Percentiles rank a stretch among this genome's conserved stretches.
Conservation (phyloP, 164 flowering plant species). For the Kingdonia uniflora region DNA sequence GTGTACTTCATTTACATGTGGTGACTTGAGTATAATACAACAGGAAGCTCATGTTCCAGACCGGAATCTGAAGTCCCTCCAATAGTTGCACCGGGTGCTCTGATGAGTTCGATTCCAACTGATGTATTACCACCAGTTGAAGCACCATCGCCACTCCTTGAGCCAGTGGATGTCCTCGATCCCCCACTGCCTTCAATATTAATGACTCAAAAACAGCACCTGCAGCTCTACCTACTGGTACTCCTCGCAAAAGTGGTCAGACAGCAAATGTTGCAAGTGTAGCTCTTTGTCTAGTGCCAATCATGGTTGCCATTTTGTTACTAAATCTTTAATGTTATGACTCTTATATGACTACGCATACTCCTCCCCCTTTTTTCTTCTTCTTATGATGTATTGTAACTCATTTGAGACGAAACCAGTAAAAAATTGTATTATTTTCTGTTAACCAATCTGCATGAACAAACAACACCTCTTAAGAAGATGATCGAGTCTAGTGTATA, state of each 20-base stretch:
- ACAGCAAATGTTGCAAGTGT: constrained; percentile 16
- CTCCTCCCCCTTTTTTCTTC: not conserved
- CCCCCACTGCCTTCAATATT: constrained; percentile 73
- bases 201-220: constrained; percentile 1
- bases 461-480: no score
- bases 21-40: not conserved
- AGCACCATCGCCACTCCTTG: constrained; percentile 39
- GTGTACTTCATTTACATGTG: no score
- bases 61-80: constrained; percentile 7
- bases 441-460: no score
- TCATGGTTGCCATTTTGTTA: constrained; percentile 8
- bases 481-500: no score
- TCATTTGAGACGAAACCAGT: no score
- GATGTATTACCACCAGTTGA: constrained; percentile 33
- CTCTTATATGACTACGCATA: not conserved
- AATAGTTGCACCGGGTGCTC: constrained; percentile 29
- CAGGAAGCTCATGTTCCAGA: constrained; percentile 58
- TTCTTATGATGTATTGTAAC: not conserved
- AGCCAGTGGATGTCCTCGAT: constrained; percentile 35
- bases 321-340: not conserved
- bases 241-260: constrained; percentile 15
- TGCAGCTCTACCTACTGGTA: constrained; percentile 8
- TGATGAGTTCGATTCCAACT: constrained; percentile 14
- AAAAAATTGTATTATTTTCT: no score
- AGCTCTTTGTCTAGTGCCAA: constrained; percentile 20